These are phyloP conservation scores for Xylariales sp. DNA, from an alignment of 2,329 filamentous ascomycete genomes.

Conservation along the genomic window DNA sequence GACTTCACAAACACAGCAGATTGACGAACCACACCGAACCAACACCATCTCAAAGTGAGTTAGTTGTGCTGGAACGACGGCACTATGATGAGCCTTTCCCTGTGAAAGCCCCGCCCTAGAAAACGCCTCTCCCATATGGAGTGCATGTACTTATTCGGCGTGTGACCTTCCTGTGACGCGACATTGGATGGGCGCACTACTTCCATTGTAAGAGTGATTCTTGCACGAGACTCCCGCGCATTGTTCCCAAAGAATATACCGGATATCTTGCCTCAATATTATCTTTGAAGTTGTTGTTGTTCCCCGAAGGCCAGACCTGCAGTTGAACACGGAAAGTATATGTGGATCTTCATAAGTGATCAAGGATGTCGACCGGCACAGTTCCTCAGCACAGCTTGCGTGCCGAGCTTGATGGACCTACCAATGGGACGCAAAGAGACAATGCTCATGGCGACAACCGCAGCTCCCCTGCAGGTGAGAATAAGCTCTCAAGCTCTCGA, in stretches of 20 bases:
- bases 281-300: not conserved
- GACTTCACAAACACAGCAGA: not conserved
- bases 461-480: slow-evolving; percentile 3
- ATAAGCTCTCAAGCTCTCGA: slow-evolving; percentile 4
- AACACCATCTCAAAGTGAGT: not conserved
- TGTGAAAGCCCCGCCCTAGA: not conserved
- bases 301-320: not conserved
- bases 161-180: slow-evolving; percentile 2
- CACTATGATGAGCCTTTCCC: slow-evolving; percentile 5
- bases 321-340: not conserved
- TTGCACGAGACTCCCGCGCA: not conserved
- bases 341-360: slow-evolving; percentile 5
- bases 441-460: slow-evolving; percentile 6
- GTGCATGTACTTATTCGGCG: not conserved
- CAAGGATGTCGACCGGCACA: slow-evolving; percentile 7
- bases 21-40: not conserved
- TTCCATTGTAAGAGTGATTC: not conserved
- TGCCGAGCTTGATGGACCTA: not conserved
- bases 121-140: not conserved
- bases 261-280: too few relatives aligned
- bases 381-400: not conserved
- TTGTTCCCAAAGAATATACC: too few relatives aligned
- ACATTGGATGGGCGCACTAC: not conserved
- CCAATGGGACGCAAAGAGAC: not conserved
- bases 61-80: not conserved